Conservation (phyloP, 371 early-diverging fungal genomes). For the Syncephalastrum contaminatum region DNA sequence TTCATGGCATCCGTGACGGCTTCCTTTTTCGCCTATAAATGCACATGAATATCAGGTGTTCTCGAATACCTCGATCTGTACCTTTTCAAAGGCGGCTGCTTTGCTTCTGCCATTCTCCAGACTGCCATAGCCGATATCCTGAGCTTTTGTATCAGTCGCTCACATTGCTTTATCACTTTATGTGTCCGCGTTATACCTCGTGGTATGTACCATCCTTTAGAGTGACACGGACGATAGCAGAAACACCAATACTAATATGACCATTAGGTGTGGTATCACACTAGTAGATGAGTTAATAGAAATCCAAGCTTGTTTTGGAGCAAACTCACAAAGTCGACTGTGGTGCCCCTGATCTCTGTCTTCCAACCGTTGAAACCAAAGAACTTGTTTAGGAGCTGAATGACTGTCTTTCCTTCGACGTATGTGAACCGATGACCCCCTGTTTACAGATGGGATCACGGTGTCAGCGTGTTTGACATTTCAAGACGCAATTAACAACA, state of each 20-base stretch:
- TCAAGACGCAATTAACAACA: not conserved
- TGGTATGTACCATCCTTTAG: constrained; percentile 92
- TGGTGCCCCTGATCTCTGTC: constrained; percentile 70
- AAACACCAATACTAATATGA: constrained; percentile 72
- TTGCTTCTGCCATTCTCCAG: constrained; percentile 85
- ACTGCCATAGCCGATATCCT: constrained; percentile 48
- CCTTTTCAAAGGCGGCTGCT: constrained; percentile 87
- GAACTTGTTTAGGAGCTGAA: constrained; percentile 93
- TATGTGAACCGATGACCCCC: constrained; percentile 69
- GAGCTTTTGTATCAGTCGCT: not conserved
- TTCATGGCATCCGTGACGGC: constrained; percentile 97
- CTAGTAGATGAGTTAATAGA: not conserved
- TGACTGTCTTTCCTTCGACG: constrained; percentile 90
- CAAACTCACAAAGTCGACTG: constrained; percentile 76
- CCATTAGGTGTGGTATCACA: constrained; percentile 22
- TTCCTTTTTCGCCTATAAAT: constrained; percentile 85
- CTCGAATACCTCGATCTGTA: constrained; percentile 4
- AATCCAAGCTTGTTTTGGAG: not conserved
- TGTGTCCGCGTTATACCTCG: constrained; percentile 77
- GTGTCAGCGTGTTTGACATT: not conserved
- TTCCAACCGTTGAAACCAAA: constrained; percentile 99
- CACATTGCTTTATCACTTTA: not conserved
- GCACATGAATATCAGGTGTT: no score
- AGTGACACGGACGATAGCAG: constrained; percentile 85
- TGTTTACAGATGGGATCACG: not conserved